Conservation (phyloP, 495 filamentous ascomycete species). For the Apiosordaria backusii region DNA sequence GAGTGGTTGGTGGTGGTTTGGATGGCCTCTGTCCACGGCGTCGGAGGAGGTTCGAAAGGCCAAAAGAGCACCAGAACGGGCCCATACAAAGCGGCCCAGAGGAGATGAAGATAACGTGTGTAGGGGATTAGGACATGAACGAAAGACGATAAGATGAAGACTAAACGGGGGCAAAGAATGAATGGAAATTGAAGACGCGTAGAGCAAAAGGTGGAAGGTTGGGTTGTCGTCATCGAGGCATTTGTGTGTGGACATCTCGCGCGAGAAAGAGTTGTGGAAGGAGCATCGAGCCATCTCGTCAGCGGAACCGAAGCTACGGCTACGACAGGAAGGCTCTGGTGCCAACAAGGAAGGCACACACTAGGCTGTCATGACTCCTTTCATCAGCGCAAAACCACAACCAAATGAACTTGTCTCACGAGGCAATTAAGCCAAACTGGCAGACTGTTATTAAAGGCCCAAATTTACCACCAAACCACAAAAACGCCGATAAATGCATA, state of each 20-base stretch:
- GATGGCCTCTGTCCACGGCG: background rate
- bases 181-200: background rate
- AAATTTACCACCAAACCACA: background rate
- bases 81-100: background rate
- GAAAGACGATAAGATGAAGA: background rate
- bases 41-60: background rate
- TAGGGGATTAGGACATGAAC: constrained; percentile 5
- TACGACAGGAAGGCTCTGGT: background rate
- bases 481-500: background rate
- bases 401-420: background rate
- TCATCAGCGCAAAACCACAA: background rate
- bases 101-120: background rate
- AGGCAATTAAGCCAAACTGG: background rate
- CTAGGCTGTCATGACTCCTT: background rate
- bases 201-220: background rate
- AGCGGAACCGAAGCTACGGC: background rate
- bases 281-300: background rate
- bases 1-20: background rate
- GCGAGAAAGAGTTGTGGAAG: background rate
- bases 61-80: background rate
- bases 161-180: background rate
- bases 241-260: background rate
- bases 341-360: background rate
- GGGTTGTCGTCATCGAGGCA: background rate
- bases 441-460: background rate